Evolutionary conservation across 2,329 filamentous ascomycete genomes (phyloP), one percentile per base, ranked within the genome.

Genomic region (Xenoacremonium recifei): DNA sequence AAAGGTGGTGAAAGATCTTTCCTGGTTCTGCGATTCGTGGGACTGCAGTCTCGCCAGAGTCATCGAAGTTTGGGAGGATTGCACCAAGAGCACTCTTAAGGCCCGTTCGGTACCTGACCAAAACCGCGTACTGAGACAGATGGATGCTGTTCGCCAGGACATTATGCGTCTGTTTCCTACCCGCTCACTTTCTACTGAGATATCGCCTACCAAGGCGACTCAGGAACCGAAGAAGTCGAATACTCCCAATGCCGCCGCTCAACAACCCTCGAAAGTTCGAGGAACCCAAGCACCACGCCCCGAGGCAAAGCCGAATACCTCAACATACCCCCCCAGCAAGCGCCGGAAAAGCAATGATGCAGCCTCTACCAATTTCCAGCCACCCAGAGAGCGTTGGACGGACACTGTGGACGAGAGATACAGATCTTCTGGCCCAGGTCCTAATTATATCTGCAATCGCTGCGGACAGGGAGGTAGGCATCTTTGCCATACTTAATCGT

Each of bases 381-480:
- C n/a, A n/a, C n/a, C n/a, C n/a, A n/a, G n/a, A n/a, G n/a, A n/a
- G n/a, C n/a, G n/a, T n/a, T n/a, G n/a, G n/a, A n/a, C n/a, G n/a
- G n/a, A n/a, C n/a, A n/a, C n/a, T n/a, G n/a, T n/a, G n/a, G n/a
- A n/a, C n/a, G n/a, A n/a, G n/a, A n/a, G n/a, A n/a, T n/a, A n/a
- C n/a, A n/a, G n/a, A n/a, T n/a, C n/a, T n/a, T n/a, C 31, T 18
- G 49, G 49, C 50, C 37, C 23, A 27, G 13, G 23, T 13, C 9
- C 23, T 9, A 18, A 34, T 9, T 34, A 34, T 34, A 18, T 34
- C 17, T 54, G 50, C 21, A 30, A 32, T 13, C 11, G 31, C 6
- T 53, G 51, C 25, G 32, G 37, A 17, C 18, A 43, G 10, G 40
- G 21, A 44, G 50, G 50, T 47, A 33, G 23, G 36, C 23, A 13